Evolutionary conservation across 2,329 filamentous ascomycete genomes (phyloP).

Genomic region (Verticillium zaregamsianum): DNA sequence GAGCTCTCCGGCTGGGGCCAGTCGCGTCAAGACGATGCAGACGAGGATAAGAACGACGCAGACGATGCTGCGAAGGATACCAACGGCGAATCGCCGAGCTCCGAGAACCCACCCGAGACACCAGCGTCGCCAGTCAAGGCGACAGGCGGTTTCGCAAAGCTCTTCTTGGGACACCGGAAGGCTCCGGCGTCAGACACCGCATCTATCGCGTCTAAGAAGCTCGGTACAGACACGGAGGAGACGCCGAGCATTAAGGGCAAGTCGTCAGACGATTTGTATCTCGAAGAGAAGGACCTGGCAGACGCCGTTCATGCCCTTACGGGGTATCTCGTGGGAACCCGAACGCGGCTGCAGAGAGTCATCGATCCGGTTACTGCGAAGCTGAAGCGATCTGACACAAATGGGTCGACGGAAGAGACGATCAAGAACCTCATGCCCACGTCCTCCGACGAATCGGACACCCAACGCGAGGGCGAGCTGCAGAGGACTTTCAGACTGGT

Average conservation of each 20-base stretch:
- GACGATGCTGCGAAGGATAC: constrained; percentile 28
- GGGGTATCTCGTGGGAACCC: constrained; percentile 82
- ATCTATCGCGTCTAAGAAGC: constrained; percentile 57
- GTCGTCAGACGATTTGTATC: constrained; percentile 41
- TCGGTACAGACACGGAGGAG: constrained; percentile 49
- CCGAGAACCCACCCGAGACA: constrained; percentile 2
- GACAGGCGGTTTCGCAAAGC: constrained; percentile 47
- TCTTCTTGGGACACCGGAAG: constrained; percentile 46
- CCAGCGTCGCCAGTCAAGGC: constrained; percentile 30
- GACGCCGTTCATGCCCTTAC: constrained; percentile 78
- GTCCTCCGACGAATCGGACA: constrained; percentile 41
- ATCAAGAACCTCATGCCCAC: constrained; percentile 54
- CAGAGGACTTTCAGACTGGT: constrained; percentile 76
- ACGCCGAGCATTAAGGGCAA: constrained; percentile 47
- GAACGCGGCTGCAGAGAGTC: constrained; percentile 59
- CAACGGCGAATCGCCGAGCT: constrained; percentile 24
- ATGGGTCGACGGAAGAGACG: constrained; percentile 41
- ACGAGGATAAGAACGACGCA: constrained; percentile 28
- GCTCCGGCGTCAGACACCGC: constrained; percentile 44
- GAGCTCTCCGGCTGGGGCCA: constrained; percentile 59
- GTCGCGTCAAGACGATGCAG: constrained; percentile 40
- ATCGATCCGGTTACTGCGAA: constrained; percentile 60
- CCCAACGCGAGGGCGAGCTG: constrained; percentile 66
- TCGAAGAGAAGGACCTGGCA: constrained; percentile 79
- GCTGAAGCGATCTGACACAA: constrained; percentile 45